Percentiles rank a stretch among this genome's conserved stretches.
Evolutionary conservation across 306 rosid species (phyloP).

Genomic region (Mimosa bimucronata): DNA sequence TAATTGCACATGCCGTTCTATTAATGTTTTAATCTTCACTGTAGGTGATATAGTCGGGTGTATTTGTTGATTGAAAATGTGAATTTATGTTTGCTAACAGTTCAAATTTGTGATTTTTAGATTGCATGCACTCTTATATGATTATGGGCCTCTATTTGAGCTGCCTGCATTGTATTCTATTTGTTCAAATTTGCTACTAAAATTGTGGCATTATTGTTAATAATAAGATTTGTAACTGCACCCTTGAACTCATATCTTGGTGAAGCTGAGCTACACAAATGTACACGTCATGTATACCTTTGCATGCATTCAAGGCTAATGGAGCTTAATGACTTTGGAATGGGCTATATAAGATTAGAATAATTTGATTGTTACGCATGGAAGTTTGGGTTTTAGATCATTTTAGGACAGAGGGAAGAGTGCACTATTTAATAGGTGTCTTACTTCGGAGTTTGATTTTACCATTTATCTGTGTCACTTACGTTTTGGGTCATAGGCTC

Average conservation of each 20-base stretch:
- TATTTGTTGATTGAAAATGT: neutral
- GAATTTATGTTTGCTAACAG: neutral
- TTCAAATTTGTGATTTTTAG: neutral
- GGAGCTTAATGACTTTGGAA: neutral
- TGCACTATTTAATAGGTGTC: neutral
- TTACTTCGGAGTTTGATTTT: constrained; percentile 6
- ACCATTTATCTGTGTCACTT: neutral
- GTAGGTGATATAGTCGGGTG: neutral
- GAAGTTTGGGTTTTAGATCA: neutral
- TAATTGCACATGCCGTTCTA: neutral
- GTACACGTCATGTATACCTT: neutral
- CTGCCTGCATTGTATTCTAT: neutral
- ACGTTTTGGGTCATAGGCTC: neutral
- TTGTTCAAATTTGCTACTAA: neutral
- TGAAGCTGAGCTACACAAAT: neutral
- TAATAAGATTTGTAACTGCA: neutral
- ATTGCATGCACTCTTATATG: neutral
- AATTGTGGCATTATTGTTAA: neutral
- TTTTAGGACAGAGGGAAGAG: neutral
- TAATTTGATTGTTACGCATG: neutral
- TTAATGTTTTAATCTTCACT: neutral
- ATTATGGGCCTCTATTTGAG: neutral
- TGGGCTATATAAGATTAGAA: neutral
- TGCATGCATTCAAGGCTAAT: too few species aligned
- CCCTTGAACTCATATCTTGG: neutral